Conservation (phyloP, 164 flowering plant genomes). For the Chimonanthus salicifolius region DNA sequence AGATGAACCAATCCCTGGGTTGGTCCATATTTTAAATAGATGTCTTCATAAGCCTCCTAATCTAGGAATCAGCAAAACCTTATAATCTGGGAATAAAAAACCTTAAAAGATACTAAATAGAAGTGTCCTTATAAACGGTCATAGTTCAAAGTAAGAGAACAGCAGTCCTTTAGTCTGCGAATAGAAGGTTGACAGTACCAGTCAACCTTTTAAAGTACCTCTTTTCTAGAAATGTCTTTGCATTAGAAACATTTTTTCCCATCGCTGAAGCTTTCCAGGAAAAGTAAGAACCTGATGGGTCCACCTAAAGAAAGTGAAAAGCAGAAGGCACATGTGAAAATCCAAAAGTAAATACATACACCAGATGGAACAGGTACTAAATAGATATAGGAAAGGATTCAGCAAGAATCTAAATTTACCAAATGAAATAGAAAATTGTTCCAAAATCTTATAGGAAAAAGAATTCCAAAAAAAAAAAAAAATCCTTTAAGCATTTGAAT, state of each 20-base stretch:
- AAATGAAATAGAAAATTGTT: too few species aligned
- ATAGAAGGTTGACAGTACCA: not conserved
- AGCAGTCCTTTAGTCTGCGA: not conserved
- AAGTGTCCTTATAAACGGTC: too few species aligned
- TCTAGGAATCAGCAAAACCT: too few species aligned
- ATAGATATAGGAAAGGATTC: not conserved
- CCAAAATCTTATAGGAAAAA: too few species aligned
- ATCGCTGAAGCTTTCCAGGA: conserved; percentile 99
- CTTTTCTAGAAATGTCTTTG: conserved; percentile 97
- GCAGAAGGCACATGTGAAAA: not conserved
- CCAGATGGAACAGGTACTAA: not conserved
- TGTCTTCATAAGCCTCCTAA: too few species aligned
- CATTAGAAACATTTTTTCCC: conserved; percentile 99
- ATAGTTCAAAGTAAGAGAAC: not conserved
- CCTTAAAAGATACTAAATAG: too few species aligned
- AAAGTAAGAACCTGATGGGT: conserved; percentile 98
- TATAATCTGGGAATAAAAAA: too few species aligned
- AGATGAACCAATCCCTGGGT: too few species aligned
- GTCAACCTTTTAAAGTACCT: conserved; percentile 36
- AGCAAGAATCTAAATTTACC: not conserved
- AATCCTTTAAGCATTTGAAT: too few species aligned
- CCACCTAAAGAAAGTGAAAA: conserved; percentile 51
- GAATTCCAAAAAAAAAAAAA: too few species aligned
- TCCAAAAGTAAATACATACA: not conserved
- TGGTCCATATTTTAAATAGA: too few species aligned